phyloP scores from a whole-genome alignment of 768 basidiomycete species.

The Trametes cingulata region DNA sequence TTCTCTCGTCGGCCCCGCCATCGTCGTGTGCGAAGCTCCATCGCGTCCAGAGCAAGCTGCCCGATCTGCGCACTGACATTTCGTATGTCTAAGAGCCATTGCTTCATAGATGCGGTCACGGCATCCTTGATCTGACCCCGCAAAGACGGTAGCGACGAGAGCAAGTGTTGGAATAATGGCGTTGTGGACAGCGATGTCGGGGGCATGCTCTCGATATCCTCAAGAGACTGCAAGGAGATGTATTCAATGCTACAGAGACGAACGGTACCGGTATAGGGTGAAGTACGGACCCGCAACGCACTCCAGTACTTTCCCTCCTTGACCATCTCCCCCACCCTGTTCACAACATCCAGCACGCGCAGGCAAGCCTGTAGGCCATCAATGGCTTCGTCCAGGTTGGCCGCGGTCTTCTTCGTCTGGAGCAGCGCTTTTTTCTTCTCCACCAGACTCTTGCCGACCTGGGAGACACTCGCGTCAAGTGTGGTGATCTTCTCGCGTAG shows the following conservation, averaged over 20 bases:
- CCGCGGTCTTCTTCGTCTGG: slow-evolving; percentile 89
- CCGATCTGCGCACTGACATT: slow-evolving; percentile 88
- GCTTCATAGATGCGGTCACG: slow-evolving; percentile 92
- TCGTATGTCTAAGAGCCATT: slow-evolving; percentile 94
- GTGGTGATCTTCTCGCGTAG: slow-evolving; percentile 90
- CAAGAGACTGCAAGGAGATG: slow-evolving; percentile 68
- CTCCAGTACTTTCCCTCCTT: slow-evolving; percentile 95
- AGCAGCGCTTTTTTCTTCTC: slow-evolving; percentile 92
- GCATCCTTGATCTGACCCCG: slow-evolving; percentile 89
- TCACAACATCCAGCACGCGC: slow-evolving; percentile 88
- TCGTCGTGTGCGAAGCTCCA: slow-evolving; percentile 78
- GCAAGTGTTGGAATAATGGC: slow-evolving; percentile 87
- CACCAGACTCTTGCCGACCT: slow-evolving; percentile 83
- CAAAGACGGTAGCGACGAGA: slow-evolving; percentile 89
- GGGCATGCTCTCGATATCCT: slow-evolving; percentile 91
- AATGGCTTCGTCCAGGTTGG: slow-evolving; percentile 95
- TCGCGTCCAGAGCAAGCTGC: slow-evolving; percentile 81
- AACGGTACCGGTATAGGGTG: slow-evolving; percentile 27
- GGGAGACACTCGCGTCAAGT: slow-evolving; percentile 83
- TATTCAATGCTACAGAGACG: slow-evolving; percentile 28
- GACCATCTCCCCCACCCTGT: slow-evolving; percentile 92
- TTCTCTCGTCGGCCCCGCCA: slow-evolving; percentile 86
- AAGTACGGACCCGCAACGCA: slow-evolving; percentile 78
- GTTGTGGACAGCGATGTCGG: slow-evolving; percentile 88
- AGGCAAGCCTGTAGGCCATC: slow-evolving; percentile 93